These are phyloP conservation scores for Starmerella khaoyaiensis DNA, from an alignment of 805 yeast species.

Conservation along the genomic window DNA sequence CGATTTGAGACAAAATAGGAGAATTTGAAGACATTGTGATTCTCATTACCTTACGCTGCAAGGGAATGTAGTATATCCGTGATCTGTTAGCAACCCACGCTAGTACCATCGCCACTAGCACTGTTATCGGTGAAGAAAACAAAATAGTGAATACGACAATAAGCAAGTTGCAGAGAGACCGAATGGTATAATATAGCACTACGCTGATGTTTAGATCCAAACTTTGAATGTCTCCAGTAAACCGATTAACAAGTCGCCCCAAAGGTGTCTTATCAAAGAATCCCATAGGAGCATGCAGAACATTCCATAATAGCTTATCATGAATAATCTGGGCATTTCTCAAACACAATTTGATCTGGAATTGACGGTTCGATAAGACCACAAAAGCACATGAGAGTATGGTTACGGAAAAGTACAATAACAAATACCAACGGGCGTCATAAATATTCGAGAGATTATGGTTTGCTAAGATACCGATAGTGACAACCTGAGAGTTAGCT, in stretches of 20 bases:
- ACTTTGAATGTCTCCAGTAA: conserved; percentile 68
- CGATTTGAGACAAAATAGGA: conserved; percentile 70
- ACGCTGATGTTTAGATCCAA: conserved; percentile 56
- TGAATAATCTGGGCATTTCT: conserved; percentile 32
- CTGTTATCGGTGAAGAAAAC: conserved; percentile 56
- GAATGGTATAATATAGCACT: conserved; percentile 43
- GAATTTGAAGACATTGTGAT: conserved; percentile 53
- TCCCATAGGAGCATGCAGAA: conserved; percentile 62
- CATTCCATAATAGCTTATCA: conserved; percentile 39
- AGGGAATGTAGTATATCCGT: conserved; percentile 52
- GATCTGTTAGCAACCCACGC: conserved; percentile 46
- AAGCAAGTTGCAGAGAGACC: conserved; percentile 37
- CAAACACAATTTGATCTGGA: conserved; percentile 41
- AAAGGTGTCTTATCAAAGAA: conserved; percentile 69
- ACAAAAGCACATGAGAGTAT: conserved; percentile 1
- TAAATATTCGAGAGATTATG: conserved; percentile 10
- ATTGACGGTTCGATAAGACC: conserved; percentile 32
- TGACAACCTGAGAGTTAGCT: conserved; percentile 15
- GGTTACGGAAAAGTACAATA: conserved; percentile 48
- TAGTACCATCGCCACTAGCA: conserved; percentile 46
- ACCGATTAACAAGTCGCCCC: conserved; percentile 66
- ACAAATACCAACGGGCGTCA: conserved; percentile 40
- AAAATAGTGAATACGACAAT: conserved; percentile 50
- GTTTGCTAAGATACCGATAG: conserved; percentile 19
- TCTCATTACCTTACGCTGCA: conserved; percentile 67